Evolutionary conservation across 164 flowering plant species (phyloP).

Genomic region (Magnolia officinalis): DNA sequence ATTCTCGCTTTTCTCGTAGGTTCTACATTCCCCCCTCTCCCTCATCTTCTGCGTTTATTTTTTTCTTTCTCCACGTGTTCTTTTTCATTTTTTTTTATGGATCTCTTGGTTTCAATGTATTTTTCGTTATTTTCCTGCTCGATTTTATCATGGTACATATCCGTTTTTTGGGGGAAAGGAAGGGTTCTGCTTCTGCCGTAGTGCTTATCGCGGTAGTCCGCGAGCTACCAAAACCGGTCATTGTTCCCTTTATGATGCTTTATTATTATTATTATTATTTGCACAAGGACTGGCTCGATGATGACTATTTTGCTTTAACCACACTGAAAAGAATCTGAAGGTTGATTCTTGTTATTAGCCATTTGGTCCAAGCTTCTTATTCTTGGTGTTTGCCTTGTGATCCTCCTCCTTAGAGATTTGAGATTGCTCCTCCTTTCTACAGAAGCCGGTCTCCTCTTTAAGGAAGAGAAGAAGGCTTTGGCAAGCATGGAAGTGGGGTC

Average conservation of each 20-base stretch:
- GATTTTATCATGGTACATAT: background rate
- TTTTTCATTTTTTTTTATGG: background rate
- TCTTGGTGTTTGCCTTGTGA: background rate
- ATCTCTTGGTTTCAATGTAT: background rate
- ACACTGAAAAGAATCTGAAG: conserved; percentile 10
- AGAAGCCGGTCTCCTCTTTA: background rate
- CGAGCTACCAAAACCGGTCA: no score
- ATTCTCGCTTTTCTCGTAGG: conserved; percentile 12
- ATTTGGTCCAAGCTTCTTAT: background rate
- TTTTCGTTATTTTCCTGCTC: background rate
- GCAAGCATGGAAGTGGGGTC: background rate
- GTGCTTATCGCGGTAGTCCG: no score
- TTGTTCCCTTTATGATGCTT: no score
- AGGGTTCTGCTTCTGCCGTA: no score
- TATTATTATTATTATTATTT: no score
- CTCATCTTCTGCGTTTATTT: background rate
- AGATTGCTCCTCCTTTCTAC: background rate
- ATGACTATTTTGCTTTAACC: conserved; percentile 12
- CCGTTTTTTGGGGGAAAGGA: background rate
- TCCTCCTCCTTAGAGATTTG: background rate
- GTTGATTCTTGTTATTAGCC: background rate
- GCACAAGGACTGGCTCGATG: background rate
- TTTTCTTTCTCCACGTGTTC: background rate
- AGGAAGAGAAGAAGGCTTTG: background rate
- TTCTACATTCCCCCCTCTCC: background rate